Base-by-base conservation (phyloP, 768 basidiomycete genomes). In the Piloderma croceum region DNA sequence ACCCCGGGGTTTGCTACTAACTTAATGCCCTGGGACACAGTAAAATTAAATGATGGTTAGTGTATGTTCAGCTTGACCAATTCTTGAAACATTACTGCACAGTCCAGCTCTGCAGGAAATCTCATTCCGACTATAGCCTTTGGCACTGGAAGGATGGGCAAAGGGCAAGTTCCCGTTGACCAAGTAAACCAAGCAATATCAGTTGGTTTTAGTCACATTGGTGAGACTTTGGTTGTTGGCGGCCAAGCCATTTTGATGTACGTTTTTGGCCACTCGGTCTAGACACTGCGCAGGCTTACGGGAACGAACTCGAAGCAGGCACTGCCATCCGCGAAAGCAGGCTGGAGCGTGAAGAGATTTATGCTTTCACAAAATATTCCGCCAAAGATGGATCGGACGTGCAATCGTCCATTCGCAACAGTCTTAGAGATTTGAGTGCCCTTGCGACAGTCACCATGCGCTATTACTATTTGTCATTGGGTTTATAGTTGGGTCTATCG, bases 351-450 rank as follows among this genome's bases (percentile, higher is more conserved):
- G 42, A 64, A 10, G 75, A 81, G 1, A 47, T 83, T 20, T 83
- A 68, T 56, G 70, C 85, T 47, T 83, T 80, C 3, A 83, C 81
- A 22, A 82, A 83, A 50, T 81, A 71, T 49, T 77, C 77, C 10
- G 76, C 75, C 2, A 38, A 58, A 38, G 53, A 70, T 38, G 73
- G 70, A 3, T 57, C 76, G 39, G 72, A 73, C 44, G 73, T 79
- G 23, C 65, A 66, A 42, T 73, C 70, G 2, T 78, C 77, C 10
- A 76, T 81, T 32, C 53, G 67, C 21, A 69, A 78, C 48, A 80
- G 77, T 39, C 49, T 83, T 42, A 63, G 71, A 42, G 73, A 74
- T 32, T 79, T 79, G 45, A 31, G 74, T 56, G 23, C 21, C n/a
- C n/a, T n/a, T n/a, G n/a, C n/a, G n/a, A n/a, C n/a, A n/a, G n/a